Conservation (phyloP, 2,329 filamentous ascomycete genomes). For the Ophiostoma perfectum region DNA sequence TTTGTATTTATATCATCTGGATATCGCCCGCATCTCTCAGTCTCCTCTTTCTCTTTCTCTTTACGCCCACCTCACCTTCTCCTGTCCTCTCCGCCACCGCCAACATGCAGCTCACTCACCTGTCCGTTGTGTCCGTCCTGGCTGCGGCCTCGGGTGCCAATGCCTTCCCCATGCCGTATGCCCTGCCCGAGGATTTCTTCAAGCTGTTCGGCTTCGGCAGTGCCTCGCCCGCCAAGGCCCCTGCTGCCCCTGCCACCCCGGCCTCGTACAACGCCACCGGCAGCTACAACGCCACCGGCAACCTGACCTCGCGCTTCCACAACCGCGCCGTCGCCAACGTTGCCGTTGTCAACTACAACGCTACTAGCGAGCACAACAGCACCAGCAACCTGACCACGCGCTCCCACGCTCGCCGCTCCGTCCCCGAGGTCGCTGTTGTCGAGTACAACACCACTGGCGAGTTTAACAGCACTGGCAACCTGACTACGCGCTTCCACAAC, state of each 20-base stretch:
- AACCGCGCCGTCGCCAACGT: background rate
- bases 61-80: background rate
- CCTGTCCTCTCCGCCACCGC: background rate
- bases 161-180: background rate
- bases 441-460: background rate
- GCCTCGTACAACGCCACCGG: background rate
- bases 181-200: background rate
- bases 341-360: background rate
- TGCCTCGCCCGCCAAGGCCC: background rate
- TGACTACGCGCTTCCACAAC: no score
- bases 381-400: background rate
- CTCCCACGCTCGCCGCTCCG: background rate
- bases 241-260: background rate
- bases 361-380: background rate
- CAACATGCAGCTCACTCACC: background rate
- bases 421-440: background rate
- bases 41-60: background rate
- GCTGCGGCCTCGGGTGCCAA: constrained; percentile 1
- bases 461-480: background rate
- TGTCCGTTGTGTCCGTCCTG: constrained; percentile 1
- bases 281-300: constrained; percentile 4
- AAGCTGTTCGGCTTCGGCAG: background rate
- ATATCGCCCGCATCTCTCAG: background rate
- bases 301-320: background rate
- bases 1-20: background rate